phyloP scores from a whole-genome alignment of 345 rosid genomes.

The Tarenaya hassleriana region DNA sequence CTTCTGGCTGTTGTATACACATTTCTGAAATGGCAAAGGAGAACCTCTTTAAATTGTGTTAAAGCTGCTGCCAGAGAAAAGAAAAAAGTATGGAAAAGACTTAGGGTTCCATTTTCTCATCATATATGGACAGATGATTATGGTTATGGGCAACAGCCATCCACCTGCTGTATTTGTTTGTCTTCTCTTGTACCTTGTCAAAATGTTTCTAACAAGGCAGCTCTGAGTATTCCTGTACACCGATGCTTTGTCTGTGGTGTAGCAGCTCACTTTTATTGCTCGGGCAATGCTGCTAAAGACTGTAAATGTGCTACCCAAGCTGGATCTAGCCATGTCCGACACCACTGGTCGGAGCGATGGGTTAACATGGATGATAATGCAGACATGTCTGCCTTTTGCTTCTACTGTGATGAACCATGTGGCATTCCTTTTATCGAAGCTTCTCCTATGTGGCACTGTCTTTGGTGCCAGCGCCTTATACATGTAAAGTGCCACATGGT shows the following conservation, averaged over 20 bases:
- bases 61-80: conserved; percentile 59
- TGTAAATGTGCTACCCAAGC: conserved; percentile 65
- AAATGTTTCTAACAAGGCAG: conserved; percentile 30
- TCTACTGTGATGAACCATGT: conserved; percentile 59
- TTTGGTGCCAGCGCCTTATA: conserved; percentile 66
- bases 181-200: conserved; percentile 39
- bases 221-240: conserved; percentile 39
- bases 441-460: conserved; percentile 68
- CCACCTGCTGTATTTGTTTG: conserved; percentile 60
- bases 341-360: conserved; percentile 72
- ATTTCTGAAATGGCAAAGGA: conserved; percentile 56
- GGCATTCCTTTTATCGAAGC: conserved; percentile 60
- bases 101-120: conserved; percentile 49
- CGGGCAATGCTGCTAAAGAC: conserved; percentile 51
- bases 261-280: conserved; percentile 58
- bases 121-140: conserved; percentile 59
- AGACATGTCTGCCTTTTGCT: conserved; percentile 59
- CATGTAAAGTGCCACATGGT: conserved; percentile 58
- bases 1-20: conserved; percentile 36
- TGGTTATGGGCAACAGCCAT: conserved; percentile 37
- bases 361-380: conserved; percentile 50
- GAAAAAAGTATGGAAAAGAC: conserved; percentile 50
- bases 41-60: conserved; percentile 45
- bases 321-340: conserved; percentile 43
- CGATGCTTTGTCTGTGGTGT: conserved; percentile 56